Evolutionary conservation across 164 flowering plant genomes (phyloP).

Genomic region (Macadamia tetraphylla): DNA sequence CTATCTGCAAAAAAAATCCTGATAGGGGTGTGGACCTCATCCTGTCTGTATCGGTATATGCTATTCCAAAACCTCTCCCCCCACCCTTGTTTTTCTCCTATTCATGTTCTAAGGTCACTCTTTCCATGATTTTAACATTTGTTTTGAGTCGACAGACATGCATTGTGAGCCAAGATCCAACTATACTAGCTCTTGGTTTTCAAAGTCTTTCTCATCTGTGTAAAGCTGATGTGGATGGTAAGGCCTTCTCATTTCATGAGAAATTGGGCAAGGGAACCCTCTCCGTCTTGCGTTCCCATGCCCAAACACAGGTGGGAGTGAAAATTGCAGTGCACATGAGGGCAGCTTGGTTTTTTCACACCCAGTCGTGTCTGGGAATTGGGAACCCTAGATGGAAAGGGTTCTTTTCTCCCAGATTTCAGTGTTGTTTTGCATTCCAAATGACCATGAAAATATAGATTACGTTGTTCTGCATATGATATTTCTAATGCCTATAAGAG

Average conservation of each 20-base stretch:
- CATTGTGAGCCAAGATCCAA: constrained; percentile 67
- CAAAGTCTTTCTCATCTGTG: constrained; percentile 88
- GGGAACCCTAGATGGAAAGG: no score
- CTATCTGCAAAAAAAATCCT: constrained; percentile 82
- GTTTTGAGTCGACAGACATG: constrained; percentile 50
- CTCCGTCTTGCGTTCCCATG: no score
- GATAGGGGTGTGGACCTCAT: constrained; percentile 98
- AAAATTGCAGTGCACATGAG: no score
- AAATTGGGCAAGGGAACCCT: not conserved
- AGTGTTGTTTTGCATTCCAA: constrained; percentile 4
- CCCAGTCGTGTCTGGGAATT: no score
- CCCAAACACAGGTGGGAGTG: no score
- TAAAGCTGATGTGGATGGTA: constrained; percentile 98
- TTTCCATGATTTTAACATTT: not conserved
- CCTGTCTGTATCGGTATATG: constrained; percentile 76
- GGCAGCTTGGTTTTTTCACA: no score
- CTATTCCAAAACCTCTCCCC: constrained; percentile 2
- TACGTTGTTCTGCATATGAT: no score
- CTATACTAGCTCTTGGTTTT: constrained; percentile 71
- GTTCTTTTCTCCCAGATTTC: no score
- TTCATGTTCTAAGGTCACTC: not conserved
- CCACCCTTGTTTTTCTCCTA: constrained; percentile 4
- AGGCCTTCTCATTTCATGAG: constrained; percentile 1
- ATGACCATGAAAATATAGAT: not conserved
- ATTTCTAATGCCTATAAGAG: no score